phyloP scores from a whole-genome alignment of 2,329 filamentous ascomycete species.

The Colletotrichum viniferum region DNA sequence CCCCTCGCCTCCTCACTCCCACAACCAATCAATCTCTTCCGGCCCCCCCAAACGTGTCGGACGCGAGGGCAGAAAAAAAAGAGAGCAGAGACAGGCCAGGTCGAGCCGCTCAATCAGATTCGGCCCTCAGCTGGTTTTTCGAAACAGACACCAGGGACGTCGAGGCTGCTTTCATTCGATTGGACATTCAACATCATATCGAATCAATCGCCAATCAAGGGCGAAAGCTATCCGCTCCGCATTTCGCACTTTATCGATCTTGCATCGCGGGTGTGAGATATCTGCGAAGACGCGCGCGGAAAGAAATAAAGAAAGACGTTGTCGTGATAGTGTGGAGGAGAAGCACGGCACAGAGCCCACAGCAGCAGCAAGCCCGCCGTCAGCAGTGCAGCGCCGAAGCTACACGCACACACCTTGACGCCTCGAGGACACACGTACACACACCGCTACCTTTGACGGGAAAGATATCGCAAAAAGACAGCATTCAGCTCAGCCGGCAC shows the following conservation, averaged over 20 bases:
- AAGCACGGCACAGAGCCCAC: background rate
- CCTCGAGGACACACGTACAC: background rate
- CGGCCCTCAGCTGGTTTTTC: slow-evolving; percentile 17
- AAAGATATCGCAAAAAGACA: background rate
- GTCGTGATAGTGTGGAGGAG: background rate
- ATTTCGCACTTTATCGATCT: slow-evolving; percentile 19
- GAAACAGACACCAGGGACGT: slow-evolving; percentile 16
- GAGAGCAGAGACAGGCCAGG: slow-evolving; percentile 15
- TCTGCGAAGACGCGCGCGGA: slow-evolving; percentile 3
- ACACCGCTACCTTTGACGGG: background rate
- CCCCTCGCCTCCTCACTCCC: slow-evolving; percentile 45
- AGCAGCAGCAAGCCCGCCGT: background rate
- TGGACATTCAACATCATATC: slow-evolving; percentile 5
- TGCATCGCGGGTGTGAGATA: slow-evolving; percentile 8
- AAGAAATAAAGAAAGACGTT: background rate
- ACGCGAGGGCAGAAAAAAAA: slow-evolving; percentile 22
- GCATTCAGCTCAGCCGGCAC: background rate
- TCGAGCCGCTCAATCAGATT: slow-evolving; percentile 33
- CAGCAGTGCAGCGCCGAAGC: background rate
- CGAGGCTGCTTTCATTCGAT: slow-evolving; percentile 10
- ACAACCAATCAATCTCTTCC: slow-evolving; percentile 54
- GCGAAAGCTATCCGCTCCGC: slow-evolving; percentile 13
- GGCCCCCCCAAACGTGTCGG: slow-evolving; percentile 39
- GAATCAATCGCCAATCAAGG: slow-evolving; percentile 15
- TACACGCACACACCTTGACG: background rate